Percentiles rank a stretch among this genome's conserved stretches.
These are phyloP conservation scores for Mercurialis annua DNA, from an alignment of 345 rosid genomes.

Conservation along the genomic window DNA sequence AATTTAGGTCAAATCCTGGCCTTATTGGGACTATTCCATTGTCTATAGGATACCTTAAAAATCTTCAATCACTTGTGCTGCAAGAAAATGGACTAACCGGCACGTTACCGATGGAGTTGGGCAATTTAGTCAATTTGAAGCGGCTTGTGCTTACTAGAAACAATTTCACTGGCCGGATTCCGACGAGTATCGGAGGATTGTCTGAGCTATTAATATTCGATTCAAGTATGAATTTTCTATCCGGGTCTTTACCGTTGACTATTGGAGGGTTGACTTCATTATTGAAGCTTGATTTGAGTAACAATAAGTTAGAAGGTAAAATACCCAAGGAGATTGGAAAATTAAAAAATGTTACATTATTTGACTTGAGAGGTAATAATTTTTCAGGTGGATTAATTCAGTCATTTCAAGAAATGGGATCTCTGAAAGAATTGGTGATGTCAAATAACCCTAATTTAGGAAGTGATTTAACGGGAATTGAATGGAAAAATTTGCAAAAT, in stretches of 20 bases:
- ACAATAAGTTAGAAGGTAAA: constrained; percentile 26
- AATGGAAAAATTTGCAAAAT: constrained; percentile 28
- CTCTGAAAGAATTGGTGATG: constrained; percentile 34
- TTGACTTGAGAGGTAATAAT: constrained; percentile 36
- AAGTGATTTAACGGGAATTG: constrained; percentile 25
- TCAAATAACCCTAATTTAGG: constrained; percentile 30
- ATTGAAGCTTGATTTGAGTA: constrained; percentile 41
- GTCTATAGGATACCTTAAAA: constrained; percentile 22
- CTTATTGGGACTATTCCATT: constrained; percentile 31
- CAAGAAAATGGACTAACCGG: constrained; percentile 36
- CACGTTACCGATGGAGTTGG: constrained; percentile 22
- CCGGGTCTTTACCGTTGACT: constrained; percentile 32
- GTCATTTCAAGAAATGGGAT: constrained; percentile 30
- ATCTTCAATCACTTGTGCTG: constrained; percentile 30
- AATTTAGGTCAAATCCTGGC: constrained; percentile 35
- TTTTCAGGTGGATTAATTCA: constrained; percentile 28
- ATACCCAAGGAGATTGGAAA: constrained; percentile 25
- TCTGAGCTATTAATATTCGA: constrained; percentile 33
- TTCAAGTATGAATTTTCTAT: constrained; percentile 35
- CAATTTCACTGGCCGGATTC: constrained; percentile 28
- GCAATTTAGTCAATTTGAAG: constrained; percentile 24
- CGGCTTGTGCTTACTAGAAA: constrained; percentile 34
- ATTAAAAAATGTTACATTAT: constrained; percentile 26
- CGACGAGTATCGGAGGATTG: constrained; percentile 28
- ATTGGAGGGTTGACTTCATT: constrained; percentile 28